Evolutionary conservation across 169 alveolate genomes (phyloP).

Genomic region (Cryptosporidium muris): DNA sequence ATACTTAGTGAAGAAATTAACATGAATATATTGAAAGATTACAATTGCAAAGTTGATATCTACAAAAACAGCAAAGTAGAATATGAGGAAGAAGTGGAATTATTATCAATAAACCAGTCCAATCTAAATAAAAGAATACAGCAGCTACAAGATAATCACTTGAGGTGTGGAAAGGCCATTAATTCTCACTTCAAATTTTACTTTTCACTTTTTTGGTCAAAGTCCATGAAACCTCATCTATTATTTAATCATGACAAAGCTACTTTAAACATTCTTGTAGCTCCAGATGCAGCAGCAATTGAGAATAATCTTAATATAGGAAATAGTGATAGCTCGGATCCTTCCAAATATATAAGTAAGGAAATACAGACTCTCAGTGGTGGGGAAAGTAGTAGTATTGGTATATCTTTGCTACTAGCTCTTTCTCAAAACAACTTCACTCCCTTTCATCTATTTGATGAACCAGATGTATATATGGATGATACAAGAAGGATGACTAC

Average conservation of each 20-base stretch:
- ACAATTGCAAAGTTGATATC: background rate
- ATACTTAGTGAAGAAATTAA: background rate
- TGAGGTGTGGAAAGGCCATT: slow-evolving; percentile 29
- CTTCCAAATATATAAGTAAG: slow-evolving; percentile 27
- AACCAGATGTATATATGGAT: slow-evolving; percentile 79
- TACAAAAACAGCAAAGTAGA: background rate
- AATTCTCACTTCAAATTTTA: slow-evolving; percentile 30
- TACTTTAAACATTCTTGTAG: slow-evolving; percentile 14
- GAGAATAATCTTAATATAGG: background rate
- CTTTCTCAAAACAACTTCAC: slow-evolving; percentile 74
- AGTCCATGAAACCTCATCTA: slow-evolving; percentile 53
- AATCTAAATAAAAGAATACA: slow-evolving; percentile 28
- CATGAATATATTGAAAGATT: background rate
- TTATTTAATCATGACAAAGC: slow-evolving; percentile 55
- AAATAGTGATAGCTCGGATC: background rate
- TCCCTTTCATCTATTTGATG: slow-evolving; percentile 77
- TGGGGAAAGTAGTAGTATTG: slow-evolving; percentile 77
- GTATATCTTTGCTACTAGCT: slow-evolving; percentile 75
- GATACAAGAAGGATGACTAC: slow-evolving; percentile 75
- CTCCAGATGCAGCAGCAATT: slow-evolving; percentile 49
- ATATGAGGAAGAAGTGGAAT: slow-evolving; percentile 17
- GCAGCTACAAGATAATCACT: slow-evolving; percentile 43
- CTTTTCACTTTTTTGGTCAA: slow-evolving; percentile 62
- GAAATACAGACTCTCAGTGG: slow-evolving; percentile 76
- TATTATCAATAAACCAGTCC: slow-evolving; percentile 2